Evolutionary conservation across 2,329 filamentous ascomycete species (phyloP), one percentile per base, ranked within the genome.

Genomic region (Trichoderma sp.): DNA sequence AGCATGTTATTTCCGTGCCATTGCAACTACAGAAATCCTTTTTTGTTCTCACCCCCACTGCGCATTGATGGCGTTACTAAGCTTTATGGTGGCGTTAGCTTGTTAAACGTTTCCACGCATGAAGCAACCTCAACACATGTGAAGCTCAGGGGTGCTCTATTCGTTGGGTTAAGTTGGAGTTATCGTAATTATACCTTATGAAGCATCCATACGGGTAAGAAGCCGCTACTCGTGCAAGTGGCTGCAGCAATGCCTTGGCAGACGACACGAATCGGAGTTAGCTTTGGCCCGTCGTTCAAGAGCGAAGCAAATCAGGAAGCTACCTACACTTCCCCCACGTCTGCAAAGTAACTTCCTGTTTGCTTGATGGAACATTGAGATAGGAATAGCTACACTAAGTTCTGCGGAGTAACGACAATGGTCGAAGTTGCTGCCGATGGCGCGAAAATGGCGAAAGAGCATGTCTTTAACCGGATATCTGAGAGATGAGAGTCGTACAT

Each of bases 81-180:
- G 45, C 19, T 60, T 24, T 50, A 41, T 15, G 39, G 34, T 60
- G 28, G 57, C 57, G 57, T 50, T 60, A 19, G 57, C 10, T 10
- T 3, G 14, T n/a, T 24, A 1, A 48, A 5, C 10, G 12, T 39
- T 34, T 10, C 34, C 34, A 39, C 34, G 34, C 5, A 39, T 28
- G 26, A 28, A 26, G 41, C 41, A 19, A n/a, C 54, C 6, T 28
- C 43, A 39, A 56, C 17, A 59, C 3, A 28, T 15, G 30, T 9
- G 5, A 12, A 9, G 26, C 3, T 47, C 17, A 45, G 43, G 7
- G 24, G 30, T 47, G 26, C 5, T 34, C 44, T 34, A 4, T 47
- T 34, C 5, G 30, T 17, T 6, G 30, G 39, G 17, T 6, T 2
- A 24, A 21, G 6, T 24, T 47, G 7, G 21, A 59, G 14, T 7